Percentiles rank a stretch among this genome's conserved stretches.
These are phyloP conservation scores for Exophiala mesophila DNA, from an alignment of 2,329 filamentous ascomycete species.

Conservation along the genomic window DNA sequence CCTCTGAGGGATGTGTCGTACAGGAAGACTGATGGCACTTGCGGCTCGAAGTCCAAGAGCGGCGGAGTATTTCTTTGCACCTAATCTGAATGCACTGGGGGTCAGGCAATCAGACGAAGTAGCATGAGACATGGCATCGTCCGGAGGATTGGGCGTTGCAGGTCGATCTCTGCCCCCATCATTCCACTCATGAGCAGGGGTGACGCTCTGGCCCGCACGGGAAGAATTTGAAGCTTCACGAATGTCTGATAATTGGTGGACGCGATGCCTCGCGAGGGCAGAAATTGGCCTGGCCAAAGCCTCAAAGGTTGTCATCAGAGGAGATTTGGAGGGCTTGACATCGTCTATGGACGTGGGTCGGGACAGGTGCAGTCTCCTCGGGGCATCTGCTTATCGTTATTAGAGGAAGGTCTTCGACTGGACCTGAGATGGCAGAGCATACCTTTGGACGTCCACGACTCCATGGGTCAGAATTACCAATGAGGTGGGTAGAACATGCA, in stretches of 20 bases:
- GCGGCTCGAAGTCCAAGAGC: slow-evolving; percentile 19
- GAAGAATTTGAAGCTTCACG: slow-evolving; percentile 23
- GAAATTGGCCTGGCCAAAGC: slow-evolving; percentile 17
- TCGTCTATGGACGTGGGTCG: slow-evolving; percentile 17
- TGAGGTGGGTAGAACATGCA: too few relatives aligned
- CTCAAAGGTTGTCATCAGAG: slow-evolving; percentile 16
- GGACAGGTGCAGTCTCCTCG: slow-evolving; percentile 9
- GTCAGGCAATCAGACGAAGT: slow-evolving; percentile 20
- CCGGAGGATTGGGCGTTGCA: slow-evolving; percentile 4
- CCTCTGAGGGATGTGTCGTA: slow-evolving; percentile 21
- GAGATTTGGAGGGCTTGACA: slow-evolving; percentile 10
- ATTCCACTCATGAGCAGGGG: slow-evolving; percentile 8
- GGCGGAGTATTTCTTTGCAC: slow-evolving; percentile 1
- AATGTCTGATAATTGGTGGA: slow-evolving; percentile 24
- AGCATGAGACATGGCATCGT: slow-evolving; percentile 16
- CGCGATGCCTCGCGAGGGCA: slow-evolving; percentile 19
- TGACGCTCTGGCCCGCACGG: slow-evolving; percentile 6
- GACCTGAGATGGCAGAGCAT: too few relatives aligned
- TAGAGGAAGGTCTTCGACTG: too few relatives aligned
- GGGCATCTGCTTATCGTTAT: slow-evolving; percentile 10
- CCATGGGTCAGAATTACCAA: too few relatives aligned
- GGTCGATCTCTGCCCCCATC: slow-evolving; percentile 16
- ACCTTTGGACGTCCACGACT: background rate
- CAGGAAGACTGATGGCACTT: slow-evolving; percentile 24
- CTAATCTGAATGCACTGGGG: slow-evolving; percentile 9